Base-by-base conservation (phyloP, 495 filamentous ascomycete species). In the Xylaria acuta region DNA sequence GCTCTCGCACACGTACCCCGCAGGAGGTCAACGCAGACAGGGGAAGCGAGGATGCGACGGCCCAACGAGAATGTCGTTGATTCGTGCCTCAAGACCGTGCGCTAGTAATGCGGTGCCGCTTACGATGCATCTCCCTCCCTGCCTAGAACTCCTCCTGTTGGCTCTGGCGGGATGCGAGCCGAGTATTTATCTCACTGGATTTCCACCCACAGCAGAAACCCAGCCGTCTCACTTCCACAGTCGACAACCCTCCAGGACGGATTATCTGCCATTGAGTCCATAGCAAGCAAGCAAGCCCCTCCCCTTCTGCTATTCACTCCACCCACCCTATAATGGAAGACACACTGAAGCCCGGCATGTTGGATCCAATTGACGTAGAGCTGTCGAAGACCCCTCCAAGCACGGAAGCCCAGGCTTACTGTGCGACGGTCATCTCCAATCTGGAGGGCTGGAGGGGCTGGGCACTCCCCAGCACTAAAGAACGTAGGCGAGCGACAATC, bases 371-470 rank as follows among this genome's bases (percentile, higher is more conserved):
- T 20, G 59, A 71, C 7, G 47, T 36, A 56, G 69, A 71, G 16
- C 8, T n/a, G 45, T 51, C 58, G 40, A 63, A 63, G 32, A 18
- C 32, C 8, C 5, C 22, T 36, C 5, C 6, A 16, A 59, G 34
- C 38, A 30, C 3, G 53, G 53, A 32, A 27, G 64, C 71, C 4
- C 30, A 62, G 36, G 51, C 56, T 9, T 73, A 73, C 71, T 73
- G 71, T 34, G 56, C 56, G 7, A 68, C 54, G 22, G 64, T 66
- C 64, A 67, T 74, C 67, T 41, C 72, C 62, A 76, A 76, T 30
- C 12, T 78, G n/a, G 76, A 76, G 65, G 74, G 76, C 9, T 65
- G 59, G 64, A 60, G 22, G 45, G 0, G 40, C 6, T 11, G 34
- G 20, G 36, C n/a, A 7, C 66, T 72, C 45, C 53, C 70, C 8